Percentiles rank a stretch among this genome's conserved stretches.
Conservation (phyloP, 2,329 filamentous ascomycete genomes). For the Mycosphaerella arachidis region DNA sequence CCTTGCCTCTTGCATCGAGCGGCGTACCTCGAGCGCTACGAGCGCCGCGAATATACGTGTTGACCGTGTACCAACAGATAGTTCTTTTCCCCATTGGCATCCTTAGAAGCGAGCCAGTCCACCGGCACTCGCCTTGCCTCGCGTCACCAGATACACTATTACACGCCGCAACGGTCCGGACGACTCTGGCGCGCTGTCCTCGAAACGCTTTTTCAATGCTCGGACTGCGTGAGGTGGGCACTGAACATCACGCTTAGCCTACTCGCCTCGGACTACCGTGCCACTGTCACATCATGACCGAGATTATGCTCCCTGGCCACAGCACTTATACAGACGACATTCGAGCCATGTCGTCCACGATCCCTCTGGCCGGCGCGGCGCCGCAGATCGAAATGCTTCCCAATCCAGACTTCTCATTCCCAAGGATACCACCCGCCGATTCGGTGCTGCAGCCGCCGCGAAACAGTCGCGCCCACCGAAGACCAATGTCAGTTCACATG, state of each 20-base stretch:
- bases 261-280: conserved; percentile 2
- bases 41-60: neutral
- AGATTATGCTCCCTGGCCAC: conserved; percentile 25
- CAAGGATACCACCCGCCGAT: conserved; percentile 35
- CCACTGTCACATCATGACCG: conserved; percentile 23
- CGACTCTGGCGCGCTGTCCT: neutral
- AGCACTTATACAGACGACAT: conserved; percentile 26
- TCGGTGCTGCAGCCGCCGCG: conserved; percentile 16
- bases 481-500: conserved; percentile 33
- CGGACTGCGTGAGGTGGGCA: neutral
- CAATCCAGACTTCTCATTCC: conserved; percentile 48
- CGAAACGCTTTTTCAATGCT: neutral
- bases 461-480: conserved; percentile 12
- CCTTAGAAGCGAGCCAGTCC: neutral
- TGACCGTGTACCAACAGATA: neutral
- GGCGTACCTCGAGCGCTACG: conserved; percentile 1
- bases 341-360: conserved; percentile 39
- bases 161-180: neutral
- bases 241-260: neutral
- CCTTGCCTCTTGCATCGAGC: conserved; percentile 2
- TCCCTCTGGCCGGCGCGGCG: conserved; percentile 18
- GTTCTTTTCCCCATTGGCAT: neutral
- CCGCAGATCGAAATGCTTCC: conserved; percentile 40
- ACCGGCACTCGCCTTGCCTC: neutral
- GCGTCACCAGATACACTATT: neutral